These are phyloP conservation scores for Rhodotorula paludigena DNA, from an alignment of 768 basidiomycete species.

Conservation along the genomic window DNA sequence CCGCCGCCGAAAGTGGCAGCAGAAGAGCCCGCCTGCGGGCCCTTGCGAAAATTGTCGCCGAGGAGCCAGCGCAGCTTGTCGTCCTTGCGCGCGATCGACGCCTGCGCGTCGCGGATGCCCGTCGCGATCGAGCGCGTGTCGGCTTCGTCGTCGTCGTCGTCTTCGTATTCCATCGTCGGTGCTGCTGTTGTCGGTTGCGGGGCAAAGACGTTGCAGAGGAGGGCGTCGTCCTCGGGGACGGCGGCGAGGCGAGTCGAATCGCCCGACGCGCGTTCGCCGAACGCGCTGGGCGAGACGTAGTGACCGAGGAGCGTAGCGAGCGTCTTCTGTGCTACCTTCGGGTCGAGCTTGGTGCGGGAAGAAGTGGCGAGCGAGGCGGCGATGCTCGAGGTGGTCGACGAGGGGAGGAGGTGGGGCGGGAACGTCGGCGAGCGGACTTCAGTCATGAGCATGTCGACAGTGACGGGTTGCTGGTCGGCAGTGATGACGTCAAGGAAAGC, in stretches of 20 bases:
- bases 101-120: slow-evolving; percentile 23
- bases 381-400: not conserved
- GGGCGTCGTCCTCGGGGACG: not conserved
- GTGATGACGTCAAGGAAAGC: not conserved
- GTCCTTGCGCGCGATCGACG: slow-evolving; percentile 27
- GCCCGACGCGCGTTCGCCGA: not conserved
- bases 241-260: not conserved
- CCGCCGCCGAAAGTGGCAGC: too few species aligned
- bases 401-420: not conserved
- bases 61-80: slow-evolving; percentile 25
- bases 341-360: not conserved
- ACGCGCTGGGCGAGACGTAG: slow-evolving; percentile 1
- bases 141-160: slow-evolving; percentile 13
- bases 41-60: slow-evolving; percentile 17
- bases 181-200: not conserved
- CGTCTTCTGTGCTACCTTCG: not conserved
- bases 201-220: not conserved
- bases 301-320: slow-evolving; percentile 16
- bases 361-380: not conserved
- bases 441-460: slow-evolving; percentile 9
- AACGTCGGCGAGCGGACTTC: not conserved
- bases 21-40: not conserved
- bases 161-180: not conserved
- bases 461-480: not conserved
- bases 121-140: slow-evolving; percentile 14